Evolutionary conservation across 768 basidiomycete genomes (phyloP).

Genomic region (Tephrocybe rancida): DNA sequence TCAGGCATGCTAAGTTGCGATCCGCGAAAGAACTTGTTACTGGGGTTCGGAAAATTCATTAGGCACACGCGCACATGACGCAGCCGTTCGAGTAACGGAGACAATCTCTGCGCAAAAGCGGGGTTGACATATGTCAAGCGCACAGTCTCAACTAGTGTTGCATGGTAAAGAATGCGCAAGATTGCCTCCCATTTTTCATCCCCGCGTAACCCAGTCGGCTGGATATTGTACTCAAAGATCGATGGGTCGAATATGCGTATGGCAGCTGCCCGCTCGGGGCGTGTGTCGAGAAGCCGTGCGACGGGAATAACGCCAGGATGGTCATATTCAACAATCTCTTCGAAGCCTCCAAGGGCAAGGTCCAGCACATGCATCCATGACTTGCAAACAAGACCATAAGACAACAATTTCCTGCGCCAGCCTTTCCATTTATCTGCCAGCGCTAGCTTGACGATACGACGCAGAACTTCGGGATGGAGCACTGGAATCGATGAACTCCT

Average conservation of each 20-base stretch:
- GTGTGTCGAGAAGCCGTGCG: not conserved
- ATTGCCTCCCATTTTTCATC: conserved; percentile 9
- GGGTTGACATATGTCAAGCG: not conserved
- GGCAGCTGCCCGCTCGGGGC: conserved; percentile 6
- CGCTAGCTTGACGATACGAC: not conserved
- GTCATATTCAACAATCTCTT: not conserved
- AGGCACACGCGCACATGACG: not conserved
- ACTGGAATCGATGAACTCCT: not conserved
- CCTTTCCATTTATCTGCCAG: not conserved
- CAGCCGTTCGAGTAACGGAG: not conserved
- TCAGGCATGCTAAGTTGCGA: not conserved
- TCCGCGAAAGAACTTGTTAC: not conserved
- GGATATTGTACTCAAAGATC: not conserved
- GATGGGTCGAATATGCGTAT: conserved; percentile 5
- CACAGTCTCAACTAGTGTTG: not conserved
- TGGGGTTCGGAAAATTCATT: not conserved
- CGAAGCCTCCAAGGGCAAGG: conserved; percentile 9
- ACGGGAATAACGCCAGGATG: not conserved
- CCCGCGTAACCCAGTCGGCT: not conserved
- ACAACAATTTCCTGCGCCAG: conserved; percentile 3
- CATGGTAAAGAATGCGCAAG: conserved; percentile 1
- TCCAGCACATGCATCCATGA: conserved; percentile 7
- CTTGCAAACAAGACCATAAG: conserved; percentile 9
- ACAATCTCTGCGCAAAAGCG: not conserved
- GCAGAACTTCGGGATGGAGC: not conserved